Evolutionary conservation across 257 asterid genomes (phyloP), one percentile per base, ranked within the genome.

Genomic region (Solanum paucissectum): DNA sequence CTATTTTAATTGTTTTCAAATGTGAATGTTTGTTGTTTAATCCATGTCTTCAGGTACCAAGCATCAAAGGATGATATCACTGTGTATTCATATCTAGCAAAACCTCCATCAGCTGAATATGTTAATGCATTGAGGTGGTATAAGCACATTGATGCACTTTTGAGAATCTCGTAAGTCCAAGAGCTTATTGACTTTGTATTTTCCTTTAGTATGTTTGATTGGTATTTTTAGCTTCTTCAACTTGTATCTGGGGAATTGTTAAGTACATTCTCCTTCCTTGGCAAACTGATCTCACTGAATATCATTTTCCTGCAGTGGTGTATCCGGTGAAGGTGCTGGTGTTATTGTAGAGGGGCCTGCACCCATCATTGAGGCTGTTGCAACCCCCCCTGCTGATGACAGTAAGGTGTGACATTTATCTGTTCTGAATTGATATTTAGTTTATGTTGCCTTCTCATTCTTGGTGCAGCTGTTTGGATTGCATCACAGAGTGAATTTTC

Each of bases 11-110:
- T 72, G 27, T 34, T 0, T 12, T n/a, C 18, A 3, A 71, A 73
- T 44, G 81, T 40, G 2, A 12, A 86, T 37, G 33, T 29, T 83
- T 52, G 4, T 49, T 33, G 4, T 66, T 33, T 16, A 21, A 27
- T 68, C 18, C 73, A 62, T 32, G 71, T 87, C 86, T 87, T 92
- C 76, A 96, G 98, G 87, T 94, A 95, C 90, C 98, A 91, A 89
- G 98, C 98, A 25, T 96, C 98, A 1, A 96, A 96, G 85, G 99
- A 95, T 88, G 99, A 96, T 87, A 87, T 96, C 62, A 90, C 94
- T 0, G 97, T 95, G 58, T 94, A 90, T 87, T 88, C 94, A 83
- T 92, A 93, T 25, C 87, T 95, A 34, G 9, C 95, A 18, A 93
- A 90, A 90, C 87, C 96, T 68, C 97, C 98, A 20, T 88, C 99